A percentile compares a stretch with the other conserved stretches of the same genome.
These are phyloP conservation scores for Aspergillus pseudoglaucus DNA, from an alignment of 2,329 filamentous ascomycete species.

Conservation along the genomic window DNA sequence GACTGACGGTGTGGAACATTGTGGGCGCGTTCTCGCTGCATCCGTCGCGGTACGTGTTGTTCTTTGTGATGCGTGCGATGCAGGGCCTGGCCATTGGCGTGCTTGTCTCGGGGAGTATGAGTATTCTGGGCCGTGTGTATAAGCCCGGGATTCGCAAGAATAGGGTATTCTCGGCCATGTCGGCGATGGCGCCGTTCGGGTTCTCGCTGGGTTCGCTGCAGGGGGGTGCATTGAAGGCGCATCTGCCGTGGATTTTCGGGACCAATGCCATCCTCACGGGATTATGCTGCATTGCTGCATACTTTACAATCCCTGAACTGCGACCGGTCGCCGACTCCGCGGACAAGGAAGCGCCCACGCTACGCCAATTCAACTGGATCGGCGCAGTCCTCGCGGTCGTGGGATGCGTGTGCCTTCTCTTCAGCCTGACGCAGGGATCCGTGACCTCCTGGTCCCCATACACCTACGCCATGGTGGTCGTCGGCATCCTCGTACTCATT, in stretches of 20 bases:
- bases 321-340: constrained; percentile 23
- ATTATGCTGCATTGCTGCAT: constrained; percentile 32
- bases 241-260: constrained; percentile 41
- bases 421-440: constrained; percentile 50
- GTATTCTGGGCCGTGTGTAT: constrained; percentile 43
- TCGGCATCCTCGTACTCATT: constrained; percentile 42
- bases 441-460: constrained; percentile 46
- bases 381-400: constrained; percentile 44
- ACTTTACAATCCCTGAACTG: constrained; percentile 35
- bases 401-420: constrained; percentile 50
- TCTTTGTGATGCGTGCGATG: constrained; percentile 35
- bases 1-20: constrained; percentile 38
- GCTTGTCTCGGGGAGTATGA: constrained; percentile 44
- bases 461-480: constrained; percentile 41
- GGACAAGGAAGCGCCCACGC: constrained; percentile 21
- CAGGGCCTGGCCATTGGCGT: constrained; percentile 46
- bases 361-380: constrained; percentile 30
- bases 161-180: constrained; percentile 45
- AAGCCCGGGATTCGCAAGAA: constrained; percentile 41
- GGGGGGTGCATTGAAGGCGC: constrained; percentile 35
- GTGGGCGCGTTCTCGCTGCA: constrained; percentile 32
- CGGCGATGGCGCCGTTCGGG: constrained; percentile 42
- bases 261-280: constrained; percentile 36
- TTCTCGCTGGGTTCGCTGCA: constrained; percentile 39
- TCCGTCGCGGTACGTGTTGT: constrained; percentile 27